These are phyloP conservation scores for Astrothelium subdiscretum DNA, from an alignment of 495 filamentous ascomycete species.

Conservation along the genomic window DNA sequence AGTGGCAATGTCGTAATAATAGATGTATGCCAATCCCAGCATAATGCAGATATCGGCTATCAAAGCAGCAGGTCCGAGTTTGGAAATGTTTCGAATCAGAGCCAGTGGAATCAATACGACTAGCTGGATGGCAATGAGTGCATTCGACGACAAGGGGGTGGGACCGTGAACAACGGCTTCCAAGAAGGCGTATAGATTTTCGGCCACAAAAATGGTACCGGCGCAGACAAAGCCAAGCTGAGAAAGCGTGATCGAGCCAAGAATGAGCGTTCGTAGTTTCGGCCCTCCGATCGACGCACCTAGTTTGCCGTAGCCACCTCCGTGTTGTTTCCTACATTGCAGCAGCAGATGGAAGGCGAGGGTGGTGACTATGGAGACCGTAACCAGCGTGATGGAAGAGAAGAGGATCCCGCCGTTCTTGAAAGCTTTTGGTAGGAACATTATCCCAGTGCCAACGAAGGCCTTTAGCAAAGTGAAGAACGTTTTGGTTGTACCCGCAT, in stretches of 20 bases:
- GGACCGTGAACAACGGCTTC: constrained; percentile 70
- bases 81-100: constrained; percentile 87
- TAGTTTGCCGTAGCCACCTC: constrained; percentile 92
- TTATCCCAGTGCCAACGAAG: constrained; percentile 94
- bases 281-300: constrained; percentile 84
- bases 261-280: constrained; percentile 76
- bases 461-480: constrained; percentile 82
- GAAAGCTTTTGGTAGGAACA: constrained; percentile 87
- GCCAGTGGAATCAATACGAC: constrained; percentile 87
- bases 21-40: constrained; percentile 82
- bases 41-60: constrained; percentile 91
- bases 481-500: constrained; percentile 57
- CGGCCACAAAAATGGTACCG: constrained; percentile 96
- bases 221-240: constrained; percentile 92
- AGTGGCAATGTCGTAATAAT: constrained; percentile 89
- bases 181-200: constrained; percentile 92
- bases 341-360: constrained; percentile 95
- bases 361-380: constrained; percentile 74
- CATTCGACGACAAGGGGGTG: constrained; percentile 71
- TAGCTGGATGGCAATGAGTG: constrained; percentile 85
- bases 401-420: constrained; percentile 97
- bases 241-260: constrained; percentile 80
- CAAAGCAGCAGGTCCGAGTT: constrained; percentile 68
- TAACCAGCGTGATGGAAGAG: constrained; percentile 77
- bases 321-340: constrained; percentile 67